Conservation (phyloP, 352 stramenopile species). For the Pythium pectinolyticum region DNA sequence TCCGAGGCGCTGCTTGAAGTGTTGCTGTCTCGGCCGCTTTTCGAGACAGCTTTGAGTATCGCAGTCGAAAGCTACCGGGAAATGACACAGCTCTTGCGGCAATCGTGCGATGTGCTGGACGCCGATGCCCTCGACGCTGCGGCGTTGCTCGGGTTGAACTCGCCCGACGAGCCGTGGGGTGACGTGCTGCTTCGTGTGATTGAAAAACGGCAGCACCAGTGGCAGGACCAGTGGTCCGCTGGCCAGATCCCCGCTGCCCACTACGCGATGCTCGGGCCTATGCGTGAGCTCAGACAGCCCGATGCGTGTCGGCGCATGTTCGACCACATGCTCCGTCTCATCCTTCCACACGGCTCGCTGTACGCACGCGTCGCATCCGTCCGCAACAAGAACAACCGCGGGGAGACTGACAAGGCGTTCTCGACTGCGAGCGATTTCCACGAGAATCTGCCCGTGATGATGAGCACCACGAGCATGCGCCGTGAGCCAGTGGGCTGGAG, state of each 20-base stretch:
- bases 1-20: constrained; percentile 51
- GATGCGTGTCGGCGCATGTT: constrained; percentile 48
- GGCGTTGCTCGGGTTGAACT: constrained; percentile 11
- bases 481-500: constrained; percentile 17
- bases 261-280: constrained; percentile 13
- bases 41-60: constrained; percentile 39
- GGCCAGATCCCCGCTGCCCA: constrained; percentile 12
- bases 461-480: constrained; percentile 14
- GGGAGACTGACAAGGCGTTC: neutral
- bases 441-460: constrained; percentile 41
- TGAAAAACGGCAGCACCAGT: constrained; percentile 30
- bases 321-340: constrained; percentile 50
- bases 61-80: constrained; percentile 53
- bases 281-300: constrained; percentile 27
- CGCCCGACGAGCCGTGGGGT: constrained; percentile 44
- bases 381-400: constrained; percentile 21
- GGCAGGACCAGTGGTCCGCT: constrained; percentile 34
- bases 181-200: constrained; percentile 40
- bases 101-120: constrained; percentile 15
- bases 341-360: constrained; percentile 38
- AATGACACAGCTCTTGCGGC: constrained; percentile 28
- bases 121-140: constrained; percentile 15
- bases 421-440: constrained; percentile 28
- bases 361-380: constrained; percentile 26
- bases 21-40: constrained; percentile 37